These are phyloP conservation scores for Pyrus betulifolia DNA, from an alignment of 306 rosid species.

Conservation along the genomic window DNA sequence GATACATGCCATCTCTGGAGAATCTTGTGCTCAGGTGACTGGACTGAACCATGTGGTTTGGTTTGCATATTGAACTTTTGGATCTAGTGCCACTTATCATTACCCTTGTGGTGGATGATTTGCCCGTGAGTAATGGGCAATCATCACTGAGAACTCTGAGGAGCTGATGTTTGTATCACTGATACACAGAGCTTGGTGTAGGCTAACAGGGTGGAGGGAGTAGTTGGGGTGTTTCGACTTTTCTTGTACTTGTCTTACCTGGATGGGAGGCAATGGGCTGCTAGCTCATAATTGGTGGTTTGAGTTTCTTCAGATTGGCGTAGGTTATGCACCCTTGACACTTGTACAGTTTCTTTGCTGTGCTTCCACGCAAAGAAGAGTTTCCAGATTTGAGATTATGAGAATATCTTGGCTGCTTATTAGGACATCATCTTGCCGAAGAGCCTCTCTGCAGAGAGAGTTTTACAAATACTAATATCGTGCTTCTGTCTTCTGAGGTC, in stretches of 20 bases:
- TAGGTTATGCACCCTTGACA: conserved; percentile 4
- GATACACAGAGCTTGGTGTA: conserved; percentile 13
- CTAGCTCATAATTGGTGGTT: conserved; percentile 7
- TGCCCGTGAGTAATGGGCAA: conserved; percentile 15
- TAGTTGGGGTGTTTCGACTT: conserved; percentile 12
- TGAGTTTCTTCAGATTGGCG: background rate
- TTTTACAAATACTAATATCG: background rate
- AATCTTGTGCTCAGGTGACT: conserved; percentile 17
- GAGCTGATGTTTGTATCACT: conserved; percentile 16
- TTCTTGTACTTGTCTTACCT: conserved; percentile 9
- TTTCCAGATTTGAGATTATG: conserved; percentile 11
- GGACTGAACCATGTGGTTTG: background rate
- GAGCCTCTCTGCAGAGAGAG: conserved; percentile 13
- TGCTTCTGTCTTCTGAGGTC: conserved; percentile 9
- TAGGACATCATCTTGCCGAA: conserved; percentile 14
- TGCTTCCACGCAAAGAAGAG: conserved; percentile 4
- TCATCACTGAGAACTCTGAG: background rate
- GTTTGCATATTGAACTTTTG: background rate
- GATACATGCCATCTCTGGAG: conserved; percentile 25
- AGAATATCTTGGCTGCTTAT: conserved; percentile 2
- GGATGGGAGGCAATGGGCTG: conserved; percentile 9
- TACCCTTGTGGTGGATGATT: conserved; percentile 9
- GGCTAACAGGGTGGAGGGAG: conserved; percentile 19
- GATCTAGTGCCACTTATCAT: conserved; percentile 7
- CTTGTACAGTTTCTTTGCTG: background rate